These are phyloP conservation scores for Oryza glaberrima DNA, from an alignment of 176 grass and related monocot genomes.

Conservation along the genomic window DNA sequence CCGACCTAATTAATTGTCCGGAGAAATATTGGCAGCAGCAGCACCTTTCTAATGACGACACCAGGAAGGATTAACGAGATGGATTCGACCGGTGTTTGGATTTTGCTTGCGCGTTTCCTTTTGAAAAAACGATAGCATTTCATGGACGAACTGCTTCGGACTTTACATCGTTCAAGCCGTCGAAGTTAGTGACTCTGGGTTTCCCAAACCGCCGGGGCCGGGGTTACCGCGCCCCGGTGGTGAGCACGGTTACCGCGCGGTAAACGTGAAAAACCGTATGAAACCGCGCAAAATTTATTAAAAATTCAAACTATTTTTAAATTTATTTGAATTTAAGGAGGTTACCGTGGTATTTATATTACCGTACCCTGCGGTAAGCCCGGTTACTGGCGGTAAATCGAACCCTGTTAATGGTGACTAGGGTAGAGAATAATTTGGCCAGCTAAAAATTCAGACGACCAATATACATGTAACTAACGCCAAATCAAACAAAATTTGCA, in stretches of 20 bases:
- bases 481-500: not conserved
- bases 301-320: too few relatives aligned
- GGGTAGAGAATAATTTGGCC: slow-evolving; percentile 7
- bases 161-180: not conserved
- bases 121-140: not conserved
- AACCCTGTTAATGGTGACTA: not conserved
- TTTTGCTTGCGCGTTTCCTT: not conserved
- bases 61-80: not conserved
- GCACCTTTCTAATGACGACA: not conserved
- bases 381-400: too few relatives aligned
- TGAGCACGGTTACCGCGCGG: too few relatives aligned
- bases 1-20: not conserved
- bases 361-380: too few relatives aligned
- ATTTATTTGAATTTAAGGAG: too few relatives aligned
- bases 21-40: not conserved
- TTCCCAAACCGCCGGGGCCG: too few relatives aligned
- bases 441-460: slow-evolving; percentile 22
- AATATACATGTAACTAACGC: not conserved
- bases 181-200: not conserved
- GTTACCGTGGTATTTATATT: too few relatives aligned
- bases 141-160: not conserved
- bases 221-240: too few relatives aligned
- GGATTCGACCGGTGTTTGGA: not conserved
- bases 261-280: too few relatives aligned
- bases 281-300: too few relatives aligned